Evolutionary conservation across 75 land plant genomes (phyloP).

Genomic region (Picea glauca): DNA sequence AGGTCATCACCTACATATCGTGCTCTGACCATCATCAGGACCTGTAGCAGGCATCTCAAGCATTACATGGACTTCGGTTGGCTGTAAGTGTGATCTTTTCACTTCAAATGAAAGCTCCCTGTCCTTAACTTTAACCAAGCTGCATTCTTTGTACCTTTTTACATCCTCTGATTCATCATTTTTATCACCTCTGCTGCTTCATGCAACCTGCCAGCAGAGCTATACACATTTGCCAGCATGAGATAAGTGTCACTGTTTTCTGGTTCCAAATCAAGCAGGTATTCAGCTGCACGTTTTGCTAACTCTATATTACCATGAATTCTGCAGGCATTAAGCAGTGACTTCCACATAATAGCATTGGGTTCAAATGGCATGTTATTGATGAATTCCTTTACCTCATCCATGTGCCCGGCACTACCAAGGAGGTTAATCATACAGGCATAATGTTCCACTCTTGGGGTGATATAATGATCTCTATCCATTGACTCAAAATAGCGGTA

Average conservation of each 20-base stretch:
- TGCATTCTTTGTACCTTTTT: no score
- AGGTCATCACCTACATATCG: no score
- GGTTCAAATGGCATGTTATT: slow-evolving; percentile 50
- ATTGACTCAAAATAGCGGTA: slow-evolving; percentile 31
- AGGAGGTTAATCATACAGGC: slow-evolving; percentile 62
- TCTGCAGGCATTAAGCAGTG: slow-evolving; percentile 51
- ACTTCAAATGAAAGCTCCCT: no score
- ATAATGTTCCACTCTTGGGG: slow-evolving; percentile 50
- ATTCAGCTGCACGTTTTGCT: slow-evolving; percentile 48
- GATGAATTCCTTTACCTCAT: slow-evolving; percentile 44
- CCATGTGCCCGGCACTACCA: slow-evolving; percentile 52
- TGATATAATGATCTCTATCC: slow-evolving; percentile 32
- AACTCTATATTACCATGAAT: slow-evolving; percentile 38
- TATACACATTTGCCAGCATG: slow-evolving; percentile 52
- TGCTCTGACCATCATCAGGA: no score
- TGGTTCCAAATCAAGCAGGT: slow-evolving; percentile 38
- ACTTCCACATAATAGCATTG: slow-evolving; percentile 54
- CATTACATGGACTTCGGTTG: no score
- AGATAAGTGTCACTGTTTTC: slow-evolving; percentile 41
- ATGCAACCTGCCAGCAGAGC: slow-evolving; percentile 31
- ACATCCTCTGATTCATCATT: no score
- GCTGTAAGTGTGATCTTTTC: no score
- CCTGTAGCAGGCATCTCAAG: no score
- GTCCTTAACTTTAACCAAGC: no score
- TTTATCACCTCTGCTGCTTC: slow-evolving; percentile 21